These are phyloP conservation scores for Solanum bukasovii DNA, from an alignment of 257 asterid genomes.

Conservation along the genomic window DNA sequence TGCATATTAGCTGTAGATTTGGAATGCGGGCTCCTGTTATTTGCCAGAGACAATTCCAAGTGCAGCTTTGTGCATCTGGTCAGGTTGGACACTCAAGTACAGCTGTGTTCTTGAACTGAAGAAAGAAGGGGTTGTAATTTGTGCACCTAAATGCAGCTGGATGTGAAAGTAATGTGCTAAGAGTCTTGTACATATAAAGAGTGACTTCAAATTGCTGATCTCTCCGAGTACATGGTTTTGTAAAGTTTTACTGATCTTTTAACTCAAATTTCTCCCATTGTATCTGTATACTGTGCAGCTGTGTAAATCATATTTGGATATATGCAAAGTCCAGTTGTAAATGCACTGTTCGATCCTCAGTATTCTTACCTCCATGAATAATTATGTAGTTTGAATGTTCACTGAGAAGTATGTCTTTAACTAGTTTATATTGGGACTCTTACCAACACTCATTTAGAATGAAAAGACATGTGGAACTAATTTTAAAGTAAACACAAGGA, in stretches of 20 bases:
- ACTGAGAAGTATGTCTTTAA: neutral
- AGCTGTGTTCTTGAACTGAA: constrained; percentile 34
- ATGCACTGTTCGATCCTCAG: neutral
- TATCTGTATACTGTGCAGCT: neutral
- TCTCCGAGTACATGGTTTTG: neutral
- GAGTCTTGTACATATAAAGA: neutral
- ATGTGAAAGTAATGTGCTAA: neutral
- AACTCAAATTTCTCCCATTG: neutral
- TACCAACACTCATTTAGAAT: neutral
- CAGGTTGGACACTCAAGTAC: constrained; percentile 34
- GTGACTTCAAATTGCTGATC: neutral
- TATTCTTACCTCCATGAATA: neutral
- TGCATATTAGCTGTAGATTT: constrained; percentile 22
- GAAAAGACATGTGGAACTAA: too few species aligned
- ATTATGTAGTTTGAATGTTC: neutral
- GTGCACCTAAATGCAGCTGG: neutral
- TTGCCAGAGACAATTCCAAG: constrained; percentile 33
- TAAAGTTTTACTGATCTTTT: neutral
- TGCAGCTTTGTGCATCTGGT: constrained; percentile 30
- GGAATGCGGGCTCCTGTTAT: constrained; percentile 27
- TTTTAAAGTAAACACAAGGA: neutral
- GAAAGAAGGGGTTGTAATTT: neutral
- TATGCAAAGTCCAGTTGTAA: neutral
- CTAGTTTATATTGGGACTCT: neutral
- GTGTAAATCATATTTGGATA: neutral